Evolutionary conservation across 805 yeast species (phyloP).

Genomic region (Kodamaea sagamina): DNA sequence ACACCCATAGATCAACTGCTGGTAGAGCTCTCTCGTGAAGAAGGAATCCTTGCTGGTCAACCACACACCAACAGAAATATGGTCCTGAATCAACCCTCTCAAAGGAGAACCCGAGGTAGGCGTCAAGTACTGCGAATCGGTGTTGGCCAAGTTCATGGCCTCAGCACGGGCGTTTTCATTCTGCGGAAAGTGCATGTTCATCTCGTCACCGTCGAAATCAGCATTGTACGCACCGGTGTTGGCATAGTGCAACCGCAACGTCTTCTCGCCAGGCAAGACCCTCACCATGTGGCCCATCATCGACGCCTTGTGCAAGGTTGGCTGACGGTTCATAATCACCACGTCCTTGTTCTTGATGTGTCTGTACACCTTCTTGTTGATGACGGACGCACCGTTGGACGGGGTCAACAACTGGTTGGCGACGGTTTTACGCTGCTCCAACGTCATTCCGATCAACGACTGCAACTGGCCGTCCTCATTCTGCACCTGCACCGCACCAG

Average conservation of each 20-base stretch:
- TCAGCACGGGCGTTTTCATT: conserved; percentile 96
- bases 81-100: conserved; percentile 98
- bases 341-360: conserved; percentile 95
- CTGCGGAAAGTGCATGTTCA: conserved; percentile 99
- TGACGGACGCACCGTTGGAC: conserved; percentile 56
- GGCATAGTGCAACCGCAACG: conserved; percentile 94
- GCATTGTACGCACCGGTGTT: conserved; percentile 99
- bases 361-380: conserved; percentile 90
- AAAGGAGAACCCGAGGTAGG: conserved; percentile 98
- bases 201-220: conserved; percentile 99
- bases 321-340: conserved; percentile 98
- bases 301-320: conserved; percentile 97
- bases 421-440: conserved; percentile 90
- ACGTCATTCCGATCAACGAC: conserved; percentile 82
- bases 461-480: conserved; percentile 89
- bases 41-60: conserved; percentile 89
- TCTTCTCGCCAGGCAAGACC: conserved; percentile 96
- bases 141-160: conserved; percentile 91
- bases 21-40: conserved; percentile 88
- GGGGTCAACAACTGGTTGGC: conserved; percentile 96
- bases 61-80: conserved; percentile 99
- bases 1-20: conserved; percentile 91
- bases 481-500: conserved; percentile 96
- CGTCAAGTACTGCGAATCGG: conserved; percentile 95
- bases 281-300: conserved; percentile 99